Evolutionary conservation across 2,329 filamentous ascomycete species (phyloP), one percentile per base, ranked within the genome.

Genomic region (Cercospora sp.): DNA sequence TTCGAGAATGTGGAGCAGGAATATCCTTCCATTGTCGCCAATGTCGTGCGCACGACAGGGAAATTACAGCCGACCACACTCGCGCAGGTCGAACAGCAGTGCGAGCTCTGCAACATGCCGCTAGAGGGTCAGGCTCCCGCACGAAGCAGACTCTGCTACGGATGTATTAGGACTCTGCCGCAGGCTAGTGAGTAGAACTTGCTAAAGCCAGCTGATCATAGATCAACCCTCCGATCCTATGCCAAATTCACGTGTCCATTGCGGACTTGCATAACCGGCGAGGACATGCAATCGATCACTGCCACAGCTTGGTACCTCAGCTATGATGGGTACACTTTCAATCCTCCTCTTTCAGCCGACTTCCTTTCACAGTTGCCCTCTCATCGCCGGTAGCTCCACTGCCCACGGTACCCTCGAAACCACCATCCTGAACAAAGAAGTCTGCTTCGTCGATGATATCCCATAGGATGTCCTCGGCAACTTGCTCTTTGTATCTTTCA

Each of bases 371-470:
- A 36, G 65, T 67, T 3, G 69, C 69, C 61, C 66, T 71, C 36
- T 72, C 72, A 42, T 65, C 71, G 9, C 71, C 70, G 9, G 63
- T 64, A 2, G 68, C 72, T 26, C 72, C 74, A 26, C 68, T 70
- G 1, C 74, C 75, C 12, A 73, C 75, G 16, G 66, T 71, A 2
- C 75, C 75, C 16, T 70, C 77, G 75, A 79, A 82, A 6, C 81
- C 83, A 5, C 82, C 83, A 71, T 93, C 91, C 76, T 91, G 88
- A 79, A 89, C 85, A 89, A 88, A 96, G 81, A 92, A 95, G 81
- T 97, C 93, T 60, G 97, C 91, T 80, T 99, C 95, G 76, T 99
- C 95, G 33, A 98, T 85, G 63, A 99, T 87, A 79, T 99, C 95
- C 78, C 93, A 97, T 31, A 97, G 87, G 26, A 97, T 85, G 75